phyloP scores from a whole-genome alignment of 1,284 basidiomycete species.

The Exobasidium rhododendri region DNA sequence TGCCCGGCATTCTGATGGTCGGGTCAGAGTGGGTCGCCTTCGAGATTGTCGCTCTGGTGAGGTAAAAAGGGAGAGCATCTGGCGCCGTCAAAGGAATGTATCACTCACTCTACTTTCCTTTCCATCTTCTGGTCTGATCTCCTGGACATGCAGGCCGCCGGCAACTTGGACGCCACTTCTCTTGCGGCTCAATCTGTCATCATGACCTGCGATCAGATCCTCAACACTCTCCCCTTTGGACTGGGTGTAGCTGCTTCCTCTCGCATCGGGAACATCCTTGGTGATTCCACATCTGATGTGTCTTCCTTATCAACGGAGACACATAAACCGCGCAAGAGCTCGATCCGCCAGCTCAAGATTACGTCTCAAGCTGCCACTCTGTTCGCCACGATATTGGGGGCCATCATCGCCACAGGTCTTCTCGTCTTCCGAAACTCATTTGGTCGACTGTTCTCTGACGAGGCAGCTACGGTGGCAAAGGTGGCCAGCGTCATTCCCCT shows the following conservation, averaged over 20 bases:
- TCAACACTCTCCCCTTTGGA: constrained; percentile 68
- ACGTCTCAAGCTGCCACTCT: constrained; percentile 10
- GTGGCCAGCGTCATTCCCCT: constrained; percentile 72
- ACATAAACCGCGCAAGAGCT: background rate
- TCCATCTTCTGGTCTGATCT: too few relatives aligned
- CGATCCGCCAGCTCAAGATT: background rate
- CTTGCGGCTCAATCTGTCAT: constrained; percentile 73
- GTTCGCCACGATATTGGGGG: constrained; percentile 8
- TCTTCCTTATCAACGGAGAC: background rate
- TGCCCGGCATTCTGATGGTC: constrained; percentile 73
- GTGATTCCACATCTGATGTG: constrained; percentile 39
- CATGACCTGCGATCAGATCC: constrained; percentile 75
- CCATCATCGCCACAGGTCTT: constrained; percentile 51
- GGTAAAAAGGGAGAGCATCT: background rate
- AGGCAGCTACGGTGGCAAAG: constrained; percentile 63
- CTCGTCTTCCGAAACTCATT: constrained; percentile 65
- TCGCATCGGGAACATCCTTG: constrained; percentile 70
- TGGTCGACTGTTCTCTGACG: constrained; percentile 69
- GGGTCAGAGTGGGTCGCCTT: constrained; percentile 78
- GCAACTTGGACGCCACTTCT: constrained; percentile 65
- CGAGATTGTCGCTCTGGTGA: constrained; percentile 70
- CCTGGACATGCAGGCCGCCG: constrained; percentile 57
- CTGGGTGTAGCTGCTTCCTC: constrained; percentile 70
- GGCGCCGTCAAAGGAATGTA: background rate
- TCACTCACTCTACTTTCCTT: too few relatives aligned